Base-by-base conservation (phyloP, 2,329 filamentous ascomycete genomes). In the Aureobasidium sp. region DNA sequence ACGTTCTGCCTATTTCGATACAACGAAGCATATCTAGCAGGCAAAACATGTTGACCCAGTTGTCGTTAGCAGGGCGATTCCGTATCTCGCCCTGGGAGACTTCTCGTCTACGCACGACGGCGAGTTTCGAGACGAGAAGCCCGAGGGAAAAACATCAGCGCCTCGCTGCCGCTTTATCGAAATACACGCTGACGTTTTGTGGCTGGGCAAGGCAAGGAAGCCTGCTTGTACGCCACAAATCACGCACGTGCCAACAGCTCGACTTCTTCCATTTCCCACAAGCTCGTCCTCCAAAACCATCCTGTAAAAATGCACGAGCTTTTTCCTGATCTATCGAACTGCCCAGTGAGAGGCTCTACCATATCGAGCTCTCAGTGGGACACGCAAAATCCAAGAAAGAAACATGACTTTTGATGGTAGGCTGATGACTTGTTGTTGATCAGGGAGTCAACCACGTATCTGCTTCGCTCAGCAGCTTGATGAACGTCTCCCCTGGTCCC, bases 71-170 rank as follows among this genome's bases (percentile, higher is more conserved):
- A 60, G 57, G 45, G 45, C 57, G 57, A 60, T 49, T 60, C 45
- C 57, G 57, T 60, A 60, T 60, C 53, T 57, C 57, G 57, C 45
- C 45, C 57, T 60, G 57, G 53, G 45, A 41, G 57, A 49, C 45
- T 51, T 25, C 57, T 34, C 57, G 57, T 34, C 36, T 7, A 42
- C 57, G 57, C 57, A 25, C 45, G 57, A 60, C 11, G 44, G 57
- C 57, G 57, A 37, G 44, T 60, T 49, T 60, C 25, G 34, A 58
- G 55, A 34, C 57, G 57, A 60, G 45, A 60, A 60, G 44, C 57
- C 57, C 57, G 45, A 60, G n/a, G 5, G 25, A 60, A 51, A 60
- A 60, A 37, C 39, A 42, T 41, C 41, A 47, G 58, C 58, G 49
- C 27, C 48, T 61, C 58, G 37, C 48, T 45, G 48, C 31, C 47